phyloP scores from a whole-genome alignment of 371 early-diverging fungal genomes.

The Basidiobolus meristosporus region DNA sequence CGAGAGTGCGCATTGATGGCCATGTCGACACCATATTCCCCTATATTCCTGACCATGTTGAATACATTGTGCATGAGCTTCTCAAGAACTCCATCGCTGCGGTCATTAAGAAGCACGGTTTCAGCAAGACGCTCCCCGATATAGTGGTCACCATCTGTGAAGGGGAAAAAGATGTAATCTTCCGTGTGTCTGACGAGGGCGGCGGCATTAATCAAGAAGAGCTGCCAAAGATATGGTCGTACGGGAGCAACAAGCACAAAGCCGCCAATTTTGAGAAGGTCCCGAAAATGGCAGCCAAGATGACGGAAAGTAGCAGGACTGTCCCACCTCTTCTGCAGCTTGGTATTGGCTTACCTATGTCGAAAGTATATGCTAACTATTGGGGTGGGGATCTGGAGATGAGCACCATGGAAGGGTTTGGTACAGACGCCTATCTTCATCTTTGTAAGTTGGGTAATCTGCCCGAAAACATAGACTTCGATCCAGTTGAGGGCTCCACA shows the following conservation, averaged over 20 bases:
- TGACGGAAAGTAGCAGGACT: conserved; percentile 14
- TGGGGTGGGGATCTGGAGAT: conserved; percentile 63
- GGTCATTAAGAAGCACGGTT: conserved; percentile 11
- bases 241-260: neutral
- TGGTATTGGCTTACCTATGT: conserved; percentile 78
- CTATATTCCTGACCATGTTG: conserved; percentile 82
- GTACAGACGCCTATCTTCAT: conserved; percentile 72
- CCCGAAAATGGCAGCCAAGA: conserved; percentile 32
- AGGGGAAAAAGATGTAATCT: conserved; percentile 51
- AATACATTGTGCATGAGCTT: conserved; percentile 85
- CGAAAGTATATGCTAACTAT: conserved; percentile 66
- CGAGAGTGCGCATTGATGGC: conserved; percentile 37
- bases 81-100: conserved; percentile 70
- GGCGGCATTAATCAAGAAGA: conserved; percentile 50
- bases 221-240: neutral
- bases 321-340: conserved; percentile 17
- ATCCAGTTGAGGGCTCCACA: too few species aligned
- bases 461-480: conserved; percentile 27
- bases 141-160: conserved; percentile 69
- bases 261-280: conserved; percentile 3
- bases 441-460: conserved; percentile 45
- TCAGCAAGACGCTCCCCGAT: conserved; percentile 17
- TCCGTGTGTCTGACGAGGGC: conserved; percentile 81
- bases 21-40: conserved; percentile 32
- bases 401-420: conserved; percentile 61